Percentiles rank a stretch among this genome's conserved stretches.
Evolutionary conservation across 2,329 filamentous ascomycete genomes (phyloP).

Genomic region (Dendryphion nanum): DNA sequence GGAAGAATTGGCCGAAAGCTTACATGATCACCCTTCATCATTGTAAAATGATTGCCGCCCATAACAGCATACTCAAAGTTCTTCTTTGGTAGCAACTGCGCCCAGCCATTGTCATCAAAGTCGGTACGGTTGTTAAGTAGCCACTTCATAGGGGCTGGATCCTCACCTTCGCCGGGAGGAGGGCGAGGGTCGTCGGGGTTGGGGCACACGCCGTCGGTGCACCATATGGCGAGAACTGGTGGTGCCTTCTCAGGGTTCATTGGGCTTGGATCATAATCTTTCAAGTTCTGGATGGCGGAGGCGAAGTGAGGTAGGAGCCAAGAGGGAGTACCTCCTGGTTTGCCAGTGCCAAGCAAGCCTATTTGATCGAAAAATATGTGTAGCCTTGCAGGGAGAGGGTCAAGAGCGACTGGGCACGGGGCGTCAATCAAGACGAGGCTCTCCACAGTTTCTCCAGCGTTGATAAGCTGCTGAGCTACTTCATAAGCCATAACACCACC

Average conservation of each 20-base stretch:
- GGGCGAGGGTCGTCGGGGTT: slow-evolving; percentile 64
- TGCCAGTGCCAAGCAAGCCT: slow-evolving; percentile 66
- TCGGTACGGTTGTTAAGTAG: slow-evolving; percentile 71
- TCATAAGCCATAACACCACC: slow-evolving; percentile 57
- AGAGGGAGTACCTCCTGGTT: slow-evolving; percentile 60
- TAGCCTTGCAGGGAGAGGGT: slow-evolving; percentile 53
- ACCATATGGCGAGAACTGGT: slow-evolving; percentile 67
- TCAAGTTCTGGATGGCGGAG: slow-evolving; percentile 65
- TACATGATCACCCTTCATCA: slow-evolving; percentile 65
- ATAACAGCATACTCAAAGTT: slow-evolving; percentile 66
- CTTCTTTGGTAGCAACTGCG: slow-evolving; percentile 59
- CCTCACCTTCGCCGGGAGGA: slow-evolving; percentile 58
- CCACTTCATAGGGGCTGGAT: slow-evolving; percentile 59
- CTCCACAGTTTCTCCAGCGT: slow-evolving; percentile 49
- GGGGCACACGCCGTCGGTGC: slow-evolving; percentile 70
- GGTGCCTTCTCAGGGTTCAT: slow-evolving; percentile 61
- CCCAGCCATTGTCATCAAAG: slow-evolving; percentile 70
- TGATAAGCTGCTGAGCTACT: slow-evolving; percentile 49
- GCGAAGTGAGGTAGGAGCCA: slow-evolving; percentile 75
- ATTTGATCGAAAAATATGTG: slow-evolving; percentile 72
- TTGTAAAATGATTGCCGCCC: slow-evolving; percentile 72
- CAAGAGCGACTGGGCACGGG: slow-evolving; percentile 52
- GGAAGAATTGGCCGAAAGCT: slow-evolving; percentile 16
- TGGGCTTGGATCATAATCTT: slow-evolving; percentile 65
- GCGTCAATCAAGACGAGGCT: slow-evolving; percentile 54